Conservation (phyloP, 2,329 filamentous ascomycete genomes). For the Davidsoniella neocaledoniae region DNA sequence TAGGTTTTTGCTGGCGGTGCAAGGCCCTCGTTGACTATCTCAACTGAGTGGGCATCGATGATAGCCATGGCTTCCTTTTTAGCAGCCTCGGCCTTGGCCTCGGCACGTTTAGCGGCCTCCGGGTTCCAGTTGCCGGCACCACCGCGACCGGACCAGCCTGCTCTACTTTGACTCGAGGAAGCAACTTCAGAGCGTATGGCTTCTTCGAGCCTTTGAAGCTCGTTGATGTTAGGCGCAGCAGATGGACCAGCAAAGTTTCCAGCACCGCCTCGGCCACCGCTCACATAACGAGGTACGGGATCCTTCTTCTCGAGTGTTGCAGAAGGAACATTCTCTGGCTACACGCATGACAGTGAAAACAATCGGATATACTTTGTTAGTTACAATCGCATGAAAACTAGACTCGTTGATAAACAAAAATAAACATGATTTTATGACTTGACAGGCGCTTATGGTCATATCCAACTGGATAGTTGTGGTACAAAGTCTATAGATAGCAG, state of each 20-base stretch:
- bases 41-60: constrained; percentile 22
- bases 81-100: constrained; percentile 14
- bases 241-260: constrained; percentile 38
- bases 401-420: no score
- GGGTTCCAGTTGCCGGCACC: constrained; percentile 35
- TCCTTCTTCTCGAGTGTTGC: constrained; percentile 22
- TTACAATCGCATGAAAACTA: neutral
- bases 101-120: constrained; percentile 11
- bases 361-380: neutral
- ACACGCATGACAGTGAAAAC: no score
- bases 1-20: constrained; percentile 24
- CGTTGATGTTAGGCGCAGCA: constrained; percentile 20
- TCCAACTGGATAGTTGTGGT: no score
- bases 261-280: constrained; percentile 41
- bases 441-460: no score
- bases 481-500: no score
- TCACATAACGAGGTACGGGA: constrained; percentile 19
- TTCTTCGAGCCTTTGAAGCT: neutral
- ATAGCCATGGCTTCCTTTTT: constrained; percentile 19
- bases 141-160: constrained; percentile 25
- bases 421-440: no score
- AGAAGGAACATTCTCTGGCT: neutral
- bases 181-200: neutral
- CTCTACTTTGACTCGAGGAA: constrained; percentile 14
- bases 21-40: constrained; percentile 27